Evolutionary conservation across 495 filamentous ascomycete genomes (phyloP).

Genomic region (Podospora conica): DNA sequence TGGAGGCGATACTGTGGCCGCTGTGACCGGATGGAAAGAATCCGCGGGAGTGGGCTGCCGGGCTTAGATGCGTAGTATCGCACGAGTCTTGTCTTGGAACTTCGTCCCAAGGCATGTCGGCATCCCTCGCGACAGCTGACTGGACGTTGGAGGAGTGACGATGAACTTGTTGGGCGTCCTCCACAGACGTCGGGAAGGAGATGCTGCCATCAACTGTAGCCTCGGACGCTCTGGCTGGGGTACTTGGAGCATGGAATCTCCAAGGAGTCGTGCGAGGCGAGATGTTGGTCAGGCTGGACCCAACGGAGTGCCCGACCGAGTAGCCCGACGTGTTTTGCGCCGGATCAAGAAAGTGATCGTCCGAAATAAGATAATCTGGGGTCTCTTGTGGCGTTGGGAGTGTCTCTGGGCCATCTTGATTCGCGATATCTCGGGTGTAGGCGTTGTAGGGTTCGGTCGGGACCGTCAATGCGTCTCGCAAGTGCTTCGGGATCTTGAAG

Average conservation of each 20-base stretch:
- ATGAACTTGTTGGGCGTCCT: neutral
- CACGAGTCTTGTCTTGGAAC: neutral
- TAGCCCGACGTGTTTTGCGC: neutral
- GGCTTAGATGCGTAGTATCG: neutral
- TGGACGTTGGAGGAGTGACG: neutral
- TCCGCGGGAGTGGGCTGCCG: neutral
- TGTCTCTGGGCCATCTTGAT: neutral
- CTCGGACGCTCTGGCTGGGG: neutral
- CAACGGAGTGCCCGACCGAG: neutral
- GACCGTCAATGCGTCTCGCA: neutral
- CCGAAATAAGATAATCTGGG: neutral
- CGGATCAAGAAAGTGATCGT: neutral
- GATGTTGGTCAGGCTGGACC: neutral
- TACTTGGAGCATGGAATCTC: neutral
- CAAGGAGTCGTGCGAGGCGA: neutral
- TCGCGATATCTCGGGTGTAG: neutral
- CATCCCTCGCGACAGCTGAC: neutral
- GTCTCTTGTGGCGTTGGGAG: neutral
- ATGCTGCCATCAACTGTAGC: neutral
- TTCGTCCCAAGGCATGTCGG: neutral
- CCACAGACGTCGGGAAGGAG: neutral
- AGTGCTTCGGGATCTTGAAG: conserved; percentile 10
- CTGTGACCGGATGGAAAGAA: neutral
- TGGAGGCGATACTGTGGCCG: conserved; percentile 9
- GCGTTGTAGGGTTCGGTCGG: neutral